These are phyloP conservation scores for Dichomitus squalens DNA, from an alignment of 1,284 basidiomycete species.

Conservation along the genomic window DNA sequence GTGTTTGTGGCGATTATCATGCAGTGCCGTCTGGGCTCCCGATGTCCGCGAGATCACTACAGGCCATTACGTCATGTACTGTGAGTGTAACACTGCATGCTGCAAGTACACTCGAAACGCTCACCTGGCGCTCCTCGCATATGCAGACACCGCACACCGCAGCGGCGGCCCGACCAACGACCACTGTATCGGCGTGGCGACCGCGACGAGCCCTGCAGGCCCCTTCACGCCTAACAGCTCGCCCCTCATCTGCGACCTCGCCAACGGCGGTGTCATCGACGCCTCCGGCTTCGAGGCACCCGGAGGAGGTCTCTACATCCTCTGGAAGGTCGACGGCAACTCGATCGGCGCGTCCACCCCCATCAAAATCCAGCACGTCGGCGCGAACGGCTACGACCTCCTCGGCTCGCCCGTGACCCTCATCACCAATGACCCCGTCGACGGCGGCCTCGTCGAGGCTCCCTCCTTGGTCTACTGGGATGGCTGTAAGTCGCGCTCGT, in stretches of 20 bases:
- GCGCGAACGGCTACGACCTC: constrained; percentile 23
- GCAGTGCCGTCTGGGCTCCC: constrained; percentile 1
- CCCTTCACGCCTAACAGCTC: constrained; percentile 23
- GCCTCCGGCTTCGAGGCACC: constrained; percentile 26
- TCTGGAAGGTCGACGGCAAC: constrained; percentile 30
- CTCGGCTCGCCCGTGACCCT: constrained; percentile 21
- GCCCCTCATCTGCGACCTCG: constrained; percentile 23
- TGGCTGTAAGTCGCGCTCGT: not conserved
- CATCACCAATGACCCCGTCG: constrained; percentile 9
- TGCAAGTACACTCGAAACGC: not conserved
- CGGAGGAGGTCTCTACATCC: constrained; percentile 21
- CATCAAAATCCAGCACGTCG: constrained; percentile 17
- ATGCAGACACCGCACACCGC: constrained; percentile 22
- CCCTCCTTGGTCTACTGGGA: constrained; percentile 14
- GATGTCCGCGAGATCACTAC: constrained; percentile 3
- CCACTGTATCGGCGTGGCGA: constrained; percentile 25
- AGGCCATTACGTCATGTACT: constrained; percentile 10
- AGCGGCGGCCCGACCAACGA: not conserved
- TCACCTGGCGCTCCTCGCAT: not conserved
- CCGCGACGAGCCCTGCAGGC: constrained; percentile 19
- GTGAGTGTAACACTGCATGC: not conserved
- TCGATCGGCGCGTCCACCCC: constrained; percentile 13
- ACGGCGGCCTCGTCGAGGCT: constrained; percentile 29
- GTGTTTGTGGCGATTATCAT: not conserved
- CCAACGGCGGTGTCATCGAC: constrained; percentile 27